Base-by-base conservation (phyloP, 495 filamentous ascomycete genomes). In the Penicillium coffeae region DNA sequence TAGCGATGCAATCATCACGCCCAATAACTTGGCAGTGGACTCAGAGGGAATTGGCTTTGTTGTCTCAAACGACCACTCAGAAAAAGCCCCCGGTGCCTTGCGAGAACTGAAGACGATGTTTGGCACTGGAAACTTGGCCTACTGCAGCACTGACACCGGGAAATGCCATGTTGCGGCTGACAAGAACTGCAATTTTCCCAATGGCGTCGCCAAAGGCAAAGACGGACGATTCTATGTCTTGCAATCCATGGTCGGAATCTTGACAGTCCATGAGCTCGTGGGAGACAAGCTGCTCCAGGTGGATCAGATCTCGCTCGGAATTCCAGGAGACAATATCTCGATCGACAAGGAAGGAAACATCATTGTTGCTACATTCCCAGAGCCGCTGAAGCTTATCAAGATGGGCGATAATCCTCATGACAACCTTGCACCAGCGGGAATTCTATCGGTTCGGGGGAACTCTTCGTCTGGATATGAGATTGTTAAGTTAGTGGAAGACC, bases 1-100 rank as follows among this genome's bases (percentile, higher is more conserved):
- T 13, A 55, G 47, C 25, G 44, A 44, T 3, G 33, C 38, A 1
- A 32, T 51, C 9, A 12, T 42, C 18, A 47, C 52, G 1, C 52
- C 52, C 15, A 55, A 55, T 19, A 41, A 20, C 8, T 10, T 55
- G 19, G 47, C 52, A 3, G 47, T 55, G 12, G 38, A 55, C 10
- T 1, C 32, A 10, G 34, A 42, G 18, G 52, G 47, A 20, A 18
- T 22, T 16, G 39, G 19, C 16, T 44, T 55, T 13, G 14, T 46
- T 10, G 39, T 55, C 27, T 50, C 47, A 5, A 55, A 55, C 13
- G 47, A 50, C 15, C 34, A 46, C 22, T 21, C 13, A 12, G 38
- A 15, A 5, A 55, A 50, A 16, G 10, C 35, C 9, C 5, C 25
- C 4, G 52, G 52, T 21, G 15, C 18, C 2, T 42, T 38, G 8